Percentiles rank a stretch among this genome's conserved stretches.
Conservation (phyloP, 768 basidiomycete species). For the Pisolithus marmoratus region DNA sequence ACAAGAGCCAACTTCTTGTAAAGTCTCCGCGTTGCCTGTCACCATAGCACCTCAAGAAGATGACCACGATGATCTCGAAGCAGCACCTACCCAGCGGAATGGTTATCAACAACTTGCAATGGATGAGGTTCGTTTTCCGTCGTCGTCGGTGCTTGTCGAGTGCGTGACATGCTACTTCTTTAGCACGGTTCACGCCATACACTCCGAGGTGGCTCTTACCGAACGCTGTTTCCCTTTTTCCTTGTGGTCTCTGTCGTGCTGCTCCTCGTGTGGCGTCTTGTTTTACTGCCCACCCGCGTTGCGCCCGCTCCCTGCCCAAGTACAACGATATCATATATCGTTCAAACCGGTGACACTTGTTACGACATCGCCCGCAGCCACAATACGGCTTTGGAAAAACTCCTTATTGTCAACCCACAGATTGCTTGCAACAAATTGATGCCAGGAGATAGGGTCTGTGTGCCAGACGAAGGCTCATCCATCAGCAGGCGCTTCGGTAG, state of each 20-base stretch:
- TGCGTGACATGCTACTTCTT: constrained; percentile 19
- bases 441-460: constrained; percentile 56
- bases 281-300: constrained; percentile 32
- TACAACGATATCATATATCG: constrained; percentile 38
- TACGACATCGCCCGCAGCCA: constrained; percentile 53
- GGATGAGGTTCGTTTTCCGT: constrained; percentile 39
- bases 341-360: constrained; percentile 58
- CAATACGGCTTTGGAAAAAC: constrained; percentile 45
- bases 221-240: constrained; percentile 66
- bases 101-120: constrained; percentile 52
- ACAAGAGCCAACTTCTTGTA: neutral
- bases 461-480: constrained; percentile 40
- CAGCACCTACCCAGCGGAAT: constrained; percentile 46
- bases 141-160: neutral
- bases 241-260: constrained; percentile 59
- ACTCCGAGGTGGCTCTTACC: constrained; percentile 43
- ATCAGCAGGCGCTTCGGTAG: constrained; percentile 25
- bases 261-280: constrained; percentile 59
- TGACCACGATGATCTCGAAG: constrained; percentile 47
- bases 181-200: constrained; percentile 26
- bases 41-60: constrained; percentile 23
- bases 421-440: constrained; percentile 53
- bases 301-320: constrained; percentile 26
- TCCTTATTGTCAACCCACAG: constrained; percentile 47
- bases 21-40: constrained; percentile 28